Evolutionary conservation across 2,329 filamentous ascomycete species (phyloP), one percentile per base, ranked within the genome.

Genomic region (Aspergillus hortae): DNA sequence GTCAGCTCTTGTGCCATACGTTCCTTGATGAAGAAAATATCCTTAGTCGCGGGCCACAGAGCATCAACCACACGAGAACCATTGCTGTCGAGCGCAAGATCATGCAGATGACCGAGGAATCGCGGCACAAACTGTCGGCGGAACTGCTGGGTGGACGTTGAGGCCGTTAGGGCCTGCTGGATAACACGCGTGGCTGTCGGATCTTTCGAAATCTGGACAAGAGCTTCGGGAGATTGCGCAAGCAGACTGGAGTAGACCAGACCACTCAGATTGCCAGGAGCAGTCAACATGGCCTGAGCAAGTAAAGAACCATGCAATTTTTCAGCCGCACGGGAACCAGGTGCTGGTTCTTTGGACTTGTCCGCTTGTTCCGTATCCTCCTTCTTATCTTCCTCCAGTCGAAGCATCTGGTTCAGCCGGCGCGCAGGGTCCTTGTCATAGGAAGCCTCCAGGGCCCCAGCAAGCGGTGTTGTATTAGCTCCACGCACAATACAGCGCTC

Each of bases 241-340:
- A 86, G 74, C 21, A 94, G 72, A n/a, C 87, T 83, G 14, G 85
- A 81, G 66, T 94, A 89, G 30, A 95, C 81, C 10, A 92, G 79
- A 46, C 83, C 83, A 51, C 82, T 80, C 1, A 92, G 77, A 1
- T 80, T 71, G 0, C 90, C 90, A 0, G 88, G 82, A 23, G 90
- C 86, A 6, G 82, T 75, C 46, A 97, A 83, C 76, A 99, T 87
- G 4, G 88, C 76, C 56, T 94, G 86, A 7, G 89, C 86, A 25
- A 99, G 80, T 44, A 96, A 80, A 17, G 89, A 90, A 54, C 88
- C 90, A 74, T 99, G 92, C 67, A 90, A 71, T 78, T 90, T 84
- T 74, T 70, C 62, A 44, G 70, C 60, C 35, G 70, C 58, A 46
- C 55, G 83, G 6, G 84, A 72, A 27, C 52, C 51, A 6, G 46